A percentile compares a stretch with the other conserved stretches of the same genome.
These are phyloP conservation scores for Lupinus albus DNA, from an alignment of 306 rosid genomes.

Conservation along the genomic window DNA sequence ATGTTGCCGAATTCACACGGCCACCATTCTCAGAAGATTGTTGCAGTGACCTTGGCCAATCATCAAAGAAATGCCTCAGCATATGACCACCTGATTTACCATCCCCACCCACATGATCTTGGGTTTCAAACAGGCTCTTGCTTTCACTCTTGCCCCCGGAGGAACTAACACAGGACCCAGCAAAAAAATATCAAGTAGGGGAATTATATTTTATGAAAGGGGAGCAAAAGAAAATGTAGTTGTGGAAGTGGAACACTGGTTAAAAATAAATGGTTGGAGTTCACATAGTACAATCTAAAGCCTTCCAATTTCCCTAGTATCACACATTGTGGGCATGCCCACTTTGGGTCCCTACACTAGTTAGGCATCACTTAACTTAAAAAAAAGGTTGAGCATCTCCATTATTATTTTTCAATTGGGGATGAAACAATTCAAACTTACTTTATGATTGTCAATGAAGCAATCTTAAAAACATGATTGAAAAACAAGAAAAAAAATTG, in stretches of 20 bases:
- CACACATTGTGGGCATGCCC: conserved; percentile 37
- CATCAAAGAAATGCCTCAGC: conserved; percentile 86
- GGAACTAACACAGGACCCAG: conserved; percentile 44
- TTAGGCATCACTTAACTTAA: conserved; percentile 20
- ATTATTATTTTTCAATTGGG: conserved; percentile 30
- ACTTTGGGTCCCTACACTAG: conserved; percentile 39
- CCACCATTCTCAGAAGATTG: conserved; percentile 46
- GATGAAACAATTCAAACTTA: conserved; percentile 35
- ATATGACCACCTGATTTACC: conserved; percentile 67
- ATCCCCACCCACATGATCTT: conserved; percentile 50
- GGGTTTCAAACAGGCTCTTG: conserved; percentile 43
- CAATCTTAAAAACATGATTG: conserved; percentile 31
- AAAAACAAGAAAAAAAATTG: not conserved
- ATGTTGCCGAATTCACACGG: conserved; percentile 53
- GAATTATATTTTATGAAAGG: not conserved
- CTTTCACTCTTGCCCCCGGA: conserved; percentile 53
- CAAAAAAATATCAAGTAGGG: conserved; percentile 24
- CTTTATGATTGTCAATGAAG: conserved; percentile 33
- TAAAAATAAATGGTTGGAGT: conserved; percentile 46
- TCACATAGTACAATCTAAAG: conserved; percentile 37
- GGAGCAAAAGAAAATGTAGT: not conserved
- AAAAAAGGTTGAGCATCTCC: conserved; percentile 25
- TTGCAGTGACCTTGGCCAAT: conserved; percentile 81
- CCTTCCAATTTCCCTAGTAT: conserved; percentile 27
- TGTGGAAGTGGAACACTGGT: conserved; percentile 14